Evolutionary conservation across 352 stramenopile species (phyloP).

Genomic region (Thalassiosira ordinaria): DNA sequence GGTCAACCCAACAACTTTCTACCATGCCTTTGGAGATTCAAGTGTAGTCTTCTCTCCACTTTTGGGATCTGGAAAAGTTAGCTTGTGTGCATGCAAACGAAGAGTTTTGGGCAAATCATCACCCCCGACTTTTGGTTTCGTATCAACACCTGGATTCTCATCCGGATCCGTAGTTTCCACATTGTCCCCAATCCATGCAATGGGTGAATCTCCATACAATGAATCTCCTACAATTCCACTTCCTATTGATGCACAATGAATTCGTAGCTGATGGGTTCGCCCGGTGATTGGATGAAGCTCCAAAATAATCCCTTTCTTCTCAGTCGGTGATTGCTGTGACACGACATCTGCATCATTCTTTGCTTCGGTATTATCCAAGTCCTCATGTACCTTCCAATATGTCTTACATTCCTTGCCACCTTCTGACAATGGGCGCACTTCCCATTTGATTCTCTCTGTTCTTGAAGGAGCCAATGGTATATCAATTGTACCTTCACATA

Average conservation of each 20-base stretch:
- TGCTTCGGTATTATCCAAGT: conserved; percentile 17
- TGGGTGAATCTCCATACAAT: conserved; percentile 61
- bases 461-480: conserved; percentile 51
- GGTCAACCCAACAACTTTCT: too few relatives aligned
- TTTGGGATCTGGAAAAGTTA: conserved; percentile 58
- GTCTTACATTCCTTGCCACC: conserved; percentile 59
- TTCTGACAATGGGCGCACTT: conserved; percentile 43
- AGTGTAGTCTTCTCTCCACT: conserved; percentile 52
- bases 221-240: conserved; percentile 72
- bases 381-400: conserved; percentile 55
- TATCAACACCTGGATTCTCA: not conserved
- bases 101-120: conserved; percentile 34
- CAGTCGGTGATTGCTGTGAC: not conserved
- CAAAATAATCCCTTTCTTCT: conserved; percentile 44
- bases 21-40: conserved; percentile 43
- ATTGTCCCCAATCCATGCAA: conserved; percentile 39
- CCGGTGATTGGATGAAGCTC: conserved; percentile 71
- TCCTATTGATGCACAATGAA: conserved; percentile 65
- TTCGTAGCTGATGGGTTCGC: conserved; percentile 70
- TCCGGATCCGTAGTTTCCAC: too few relatives aligned
- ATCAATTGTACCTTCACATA: conserved; percentile 62
- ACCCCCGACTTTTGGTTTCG: not conserved
- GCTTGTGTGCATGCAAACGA: conserved; percentile 60
- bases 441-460: conserved; percentile 72
- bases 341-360: not conserved